Percentiles rank a stretch among this genome's conserved stretches.
These are phyloP conservation scores for Solanum ossicruentum DNA, from an alignment of 257 asterid species.

Conservation along the genomic window DNA sequence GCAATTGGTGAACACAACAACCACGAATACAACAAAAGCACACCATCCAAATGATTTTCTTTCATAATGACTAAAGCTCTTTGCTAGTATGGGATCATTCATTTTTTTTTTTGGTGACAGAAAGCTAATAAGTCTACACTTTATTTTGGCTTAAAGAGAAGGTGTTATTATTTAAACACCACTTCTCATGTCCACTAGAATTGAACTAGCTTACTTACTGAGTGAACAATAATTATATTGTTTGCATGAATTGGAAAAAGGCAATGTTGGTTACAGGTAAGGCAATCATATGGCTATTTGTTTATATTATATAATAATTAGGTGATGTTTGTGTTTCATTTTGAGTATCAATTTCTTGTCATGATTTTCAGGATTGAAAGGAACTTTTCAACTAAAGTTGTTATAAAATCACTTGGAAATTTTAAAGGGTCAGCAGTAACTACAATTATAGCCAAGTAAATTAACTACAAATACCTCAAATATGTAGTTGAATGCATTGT, in stretches of 20 bases:
- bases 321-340: constrained; percentile 17
- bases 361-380: constrained; percentile 6
- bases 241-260: not conserved
- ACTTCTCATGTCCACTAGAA: not conserved
- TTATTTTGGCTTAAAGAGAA: not conserved
- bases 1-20: constrained; percentile 23
- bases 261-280: constrained; percentile 4
- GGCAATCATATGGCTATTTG: not conserved
- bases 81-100: constrained; percentile 59
- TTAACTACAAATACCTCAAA: not conserved
- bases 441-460: not conserved
- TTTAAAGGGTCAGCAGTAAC: not conserved
- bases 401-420: not conserved
- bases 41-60: constrained; percentile 35
- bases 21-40: constrained; percentile 23
- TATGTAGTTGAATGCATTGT: not conserved
- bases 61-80: constrained; percentile 42
- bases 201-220: not conserved
- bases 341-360: not conserved
- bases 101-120: constrained; percentile 13
- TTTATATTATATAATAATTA: not conserved
- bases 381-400: constrained; percentile 14
- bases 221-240: not conserved
- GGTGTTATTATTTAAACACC: not conserved
- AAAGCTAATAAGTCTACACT: not conserved